Evolutionary conservation across 768 basidiomycete species (phyloP).

Genomic region (Naganishia randhawae): DNA sequence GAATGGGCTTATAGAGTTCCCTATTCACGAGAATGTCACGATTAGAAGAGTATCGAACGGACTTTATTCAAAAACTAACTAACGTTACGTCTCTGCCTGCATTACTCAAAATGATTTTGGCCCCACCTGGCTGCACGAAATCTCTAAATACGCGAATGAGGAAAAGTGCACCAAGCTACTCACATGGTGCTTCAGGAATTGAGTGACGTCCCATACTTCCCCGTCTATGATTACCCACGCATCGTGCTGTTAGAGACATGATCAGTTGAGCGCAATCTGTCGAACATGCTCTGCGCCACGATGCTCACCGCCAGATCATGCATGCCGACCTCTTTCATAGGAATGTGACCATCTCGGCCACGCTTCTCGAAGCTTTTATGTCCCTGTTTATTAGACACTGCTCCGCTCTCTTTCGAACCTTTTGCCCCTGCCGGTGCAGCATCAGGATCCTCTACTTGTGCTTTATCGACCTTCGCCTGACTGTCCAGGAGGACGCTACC

Average conservation of each 20-base stretch:
- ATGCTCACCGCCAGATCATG: constrained; percentile 36
- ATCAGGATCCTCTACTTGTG: constrained; percentile 17
- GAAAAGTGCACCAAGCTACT: neutral
- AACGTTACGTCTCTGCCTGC: constrained; percentile 47
- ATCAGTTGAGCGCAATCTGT: too few species aligned
- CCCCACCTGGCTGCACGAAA: constrained; percentile 41
- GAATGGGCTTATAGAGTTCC: constrained; percentile 41
- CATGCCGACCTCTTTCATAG: constrained; percentile 35
- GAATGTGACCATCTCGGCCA: neutral
- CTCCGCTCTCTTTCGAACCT: constrained; percentile 2
- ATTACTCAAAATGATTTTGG: constrained; percentile 42
- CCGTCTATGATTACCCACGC: constrained; percentile 48
- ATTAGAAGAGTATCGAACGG: too few species aligned
- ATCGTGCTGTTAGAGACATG: constrained; percentile 33
- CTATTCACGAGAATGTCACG: constrained; percentile 22
- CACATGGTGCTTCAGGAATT: constrained; percentile 39
- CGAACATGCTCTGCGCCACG: neutral
- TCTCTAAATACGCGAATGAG: neutral
- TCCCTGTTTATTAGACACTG: constrained; percentile 5
- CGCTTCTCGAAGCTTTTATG: neutral
- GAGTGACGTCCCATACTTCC: constrained; percentile 45
- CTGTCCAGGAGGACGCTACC: constrained; percentile 7
- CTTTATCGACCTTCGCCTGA: constrained; percentile 9
- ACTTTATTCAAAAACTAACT: constrained; percentile 28
- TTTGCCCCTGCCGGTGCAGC: constrained; percentile 16